Evolutionary conservation across 176 grass and related monocot genomes (phyloP), one percentile per base, ranked within the genome.

Genomic region (Cocos nucifera): DNA sequence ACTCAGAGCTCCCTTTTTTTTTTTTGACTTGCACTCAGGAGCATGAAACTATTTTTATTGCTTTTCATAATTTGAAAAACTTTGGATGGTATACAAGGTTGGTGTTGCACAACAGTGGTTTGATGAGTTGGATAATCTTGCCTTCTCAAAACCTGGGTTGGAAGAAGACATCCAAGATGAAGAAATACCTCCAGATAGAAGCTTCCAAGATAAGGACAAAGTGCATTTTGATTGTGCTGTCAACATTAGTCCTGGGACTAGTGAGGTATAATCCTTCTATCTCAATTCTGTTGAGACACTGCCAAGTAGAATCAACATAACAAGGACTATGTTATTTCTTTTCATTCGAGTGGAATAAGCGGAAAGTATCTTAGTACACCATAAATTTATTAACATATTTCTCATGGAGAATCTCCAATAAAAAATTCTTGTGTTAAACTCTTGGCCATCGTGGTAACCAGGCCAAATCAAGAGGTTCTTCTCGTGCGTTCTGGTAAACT

Each of bases 101-200:
- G 83, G 92, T 59, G 80, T 88, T 53, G 87, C 92, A 18, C 92
- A 88, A 50, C 83, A 88, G 60, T 97, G 83, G 87, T 97, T 83
- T 5, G 92, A 91, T 76, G 84, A 97, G 63, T 65, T 97, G 66
- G 92, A 97, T 75, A 97, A 91, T 53, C 87, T 97, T 61, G 87
- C 87, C 8, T 97, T 97, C 52, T 80, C 81, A 8, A 66, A 75
- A 73, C 68, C 54, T 50, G 23, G 66, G 1, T 78, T 82, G 57
- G 92, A 83, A 73, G 59, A 67, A 59, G 20, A 68, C 12, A 17
- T 1, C 2, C 51, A 82, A 65, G 58, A 49, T 3, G 62, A 78
- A 30, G 62, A 65, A 51, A 71, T 65, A 49, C 53, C 65, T 20
- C 51, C 65, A 50, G 63, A 74, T 21, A 77, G 39, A 58, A 70